Evolutionary conservation across 2,329 filamentous ascomycete species (phyloP), one percentile per base, ranked within the genome.

Genomic region (Westerdykella ornata): DNA sequence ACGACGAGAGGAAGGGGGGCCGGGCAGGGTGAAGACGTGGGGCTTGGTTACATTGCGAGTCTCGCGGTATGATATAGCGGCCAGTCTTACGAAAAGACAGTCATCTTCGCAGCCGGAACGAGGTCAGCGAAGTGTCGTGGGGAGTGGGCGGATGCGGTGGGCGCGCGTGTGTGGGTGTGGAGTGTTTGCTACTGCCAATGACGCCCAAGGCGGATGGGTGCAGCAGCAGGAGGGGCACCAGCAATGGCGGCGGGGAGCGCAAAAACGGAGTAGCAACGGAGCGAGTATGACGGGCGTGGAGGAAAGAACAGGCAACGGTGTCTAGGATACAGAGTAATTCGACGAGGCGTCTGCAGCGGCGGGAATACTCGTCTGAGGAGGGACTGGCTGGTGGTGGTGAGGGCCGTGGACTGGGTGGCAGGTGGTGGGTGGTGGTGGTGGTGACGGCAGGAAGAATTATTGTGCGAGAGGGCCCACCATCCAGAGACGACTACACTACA

Each of bases 21-120:
- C 31, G 53, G 51, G 47, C 40, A 40, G 48, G 42, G 52, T 4
- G 22, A 11, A 26, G 22, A 26, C 22, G 12, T 26, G 22, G 22
- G 22, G 22, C 4, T 2, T 26, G 22, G 22, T 47, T 49, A 58
- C 61, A 45, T 59, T 62, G 57, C 54, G 53, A 49, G 22, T 11
- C 53, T 59, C 49, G 55, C 56, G 51, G 50, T 52, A 42, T 57
- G 40, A 48, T 45, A 48, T 47, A 47, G 49, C 35, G 22, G 7
- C 22, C 22, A 9, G 44, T 55, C 51, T 48, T 63, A 65, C 60
- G 62, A 62, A 42, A 42, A 48, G 36, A 50, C 53, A 50, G 51
- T 45, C 61, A 63, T 65, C 42, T 56, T 59, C 42, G 41, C 46
- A 45, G 45, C 41, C 42, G 47, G 49, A 43, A 22, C 18, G 34